Base-by-base conservation (phyloP, 345 rosid genomes). In the Hibiscus syriacus region DNA sequence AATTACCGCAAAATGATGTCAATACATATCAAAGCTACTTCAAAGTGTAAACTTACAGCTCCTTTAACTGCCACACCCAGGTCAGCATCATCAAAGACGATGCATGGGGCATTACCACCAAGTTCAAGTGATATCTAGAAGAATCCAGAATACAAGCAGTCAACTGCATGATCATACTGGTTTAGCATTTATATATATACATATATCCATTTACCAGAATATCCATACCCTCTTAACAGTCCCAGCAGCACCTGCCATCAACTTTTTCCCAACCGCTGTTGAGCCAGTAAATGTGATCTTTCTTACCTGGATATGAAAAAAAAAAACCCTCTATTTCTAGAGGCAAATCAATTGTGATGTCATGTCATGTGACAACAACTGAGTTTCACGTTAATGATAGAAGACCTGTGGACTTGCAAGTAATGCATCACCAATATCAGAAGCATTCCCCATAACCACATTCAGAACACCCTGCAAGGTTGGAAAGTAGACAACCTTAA, bases 71-170 rank as follows among this genome's bases (percentile, higher is more conserved):
- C 97, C 55, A 91, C 97, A 48, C 87, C 95, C 75, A 91, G 61
- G 80, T 91, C 88, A n/a, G 99, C 99, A 74, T 89, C 96, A 78
- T 94, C 92, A 83, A 94, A 94, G 72, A 94, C 79, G 68, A 94
- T 94, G 83, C 95, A 94, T 60, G 96, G 99, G 66, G 99, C 99
- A 75, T 91, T 91, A 63, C 99, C 99, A n/a, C 96, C 99, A 56
- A 94, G 97, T 80, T 94, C 99, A 72, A 94, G 79, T 73, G 99
- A 91, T 55, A 91, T 66, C 99, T 89, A 75, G 17, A 68, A 52
- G 55, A 60, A 64, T 20, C 32, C 74, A 65, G 56, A 43, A 30
- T 17, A 69, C 14, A 72, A 49, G 45, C 58, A 72, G 57, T 70
- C 72, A 76, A 58, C 73, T 65, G 6, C 55, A 11, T 19, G 26